Conservation (phyloP, 2,329 filamentous ascomycete species). For the Ophiostoma quercus region DNA sequence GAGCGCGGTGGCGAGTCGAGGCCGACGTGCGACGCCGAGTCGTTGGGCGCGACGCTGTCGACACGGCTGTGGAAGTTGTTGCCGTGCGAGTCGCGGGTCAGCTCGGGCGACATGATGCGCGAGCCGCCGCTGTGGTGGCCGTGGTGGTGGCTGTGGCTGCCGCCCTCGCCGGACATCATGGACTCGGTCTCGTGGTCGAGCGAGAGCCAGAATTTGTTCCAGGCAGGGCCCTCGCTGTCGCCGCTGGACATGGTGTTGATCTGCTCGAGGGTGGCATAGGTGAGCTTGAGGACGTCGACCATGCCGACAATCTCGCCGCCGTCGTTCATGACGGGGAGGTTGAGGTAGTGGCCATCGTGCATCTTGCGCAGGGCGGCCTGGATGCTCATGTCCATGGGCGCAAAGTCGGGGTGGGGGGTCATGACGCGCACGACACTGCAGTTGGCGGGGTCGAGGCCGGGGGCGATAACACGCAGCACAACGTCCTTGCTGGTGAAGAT, state of each 20-base stretch:
- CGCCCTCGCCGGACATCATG: slow-evolving; percentile 82
- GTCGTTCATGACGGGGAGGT: slow-evolving; percentile 97
- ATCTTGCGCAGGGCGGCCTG: slow-evolving; percentile 97
- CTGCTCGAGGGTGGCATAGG: slow-evolving; percentile 95
- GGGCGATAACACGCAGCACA: slow-evolving; percentile 93
- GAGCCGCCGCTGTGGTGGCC: slow-evolving; percentile 62
- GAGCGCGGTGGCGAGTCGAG: slow-evolving; percentile 71
- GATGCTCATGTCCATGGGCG: slow-evolving; percentile 97
- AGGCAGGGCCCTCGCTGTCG: slow-evolving; percentile 90
- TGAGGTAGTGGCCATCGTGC: slow-evolving; percentile 98
- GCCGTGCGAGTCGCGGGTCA: slow-evolving; percentile 59
- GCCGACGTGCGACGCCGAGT: slow-evolving; percentile 90
- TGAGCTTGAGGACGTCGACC: slow-evolving; percentile 97
- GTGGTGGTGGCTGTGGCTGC: slow-evolving; percentile 62
- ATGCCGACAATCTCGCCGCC: slow-evolving; percentile 96
- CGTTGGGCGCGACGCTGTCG: slow-evolving; percentile 84
- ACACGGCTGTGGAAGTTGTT: slow-evolving; percentile 38
- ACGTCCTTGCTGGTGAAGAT: slow-evolving; percentile 99
- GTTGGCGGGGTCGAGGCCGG: slow-evolving; percentile 84
- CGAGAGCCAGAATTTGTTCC: slow-evolving; percentile 99
- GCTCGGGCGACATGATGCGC: slow-evolving; percentile 69
- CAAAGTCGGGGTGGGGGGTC: slow-evolving; percentile 98
- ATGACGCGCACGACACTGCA: slow-evolving; percentile 98
- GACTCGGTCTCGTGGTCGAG: slow-evolving; percentile 93
- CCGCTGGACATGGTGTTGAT: slow-evolving; percentile 89